A percentile compares a stretch with the other conserved stretches of the same genome.
Evolutionary conservation across 108 stramenopile genomes (phyloP).

Genomic region (Fragilaria radians): DNA sequence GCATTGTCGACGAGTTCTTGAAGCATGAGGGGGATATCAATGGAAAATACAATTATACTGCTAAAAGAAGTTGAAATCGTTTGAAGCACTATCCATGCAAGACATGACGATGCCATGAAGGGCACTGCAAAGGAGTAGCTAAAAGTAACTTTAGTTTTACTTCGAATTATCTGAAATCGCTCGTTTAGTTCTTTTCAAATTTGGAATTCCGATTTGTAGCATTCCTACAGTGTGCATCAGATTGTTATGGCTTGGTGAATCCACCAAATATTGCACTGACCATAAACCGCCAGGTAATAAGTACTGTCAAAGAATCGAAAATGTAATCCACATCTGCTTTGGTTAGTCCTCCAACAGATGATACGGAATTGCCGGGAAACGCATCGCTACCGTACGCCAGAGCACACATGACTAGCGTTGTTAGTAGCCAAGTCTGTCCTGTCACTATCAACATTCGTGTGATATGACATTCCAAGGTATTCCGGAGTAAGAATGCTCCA

Average conservation of each 20-base stretch:
- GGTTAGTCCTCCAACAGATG: slow-evolving; percentile 26
- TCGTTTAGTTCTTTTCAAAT: no score
- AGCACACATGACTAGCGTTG: slow-evolving; percentile 29
- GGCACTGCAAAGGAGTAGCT: background rate
- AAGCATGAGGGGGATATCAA: no score
- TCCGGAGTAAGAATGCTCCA: slow-evolving; percentile 52
- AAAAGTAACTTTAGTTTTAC: no score
- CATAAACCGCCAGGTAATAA: slow-evolving; percentile 69
- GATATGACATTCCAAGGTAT: slow-evolving; percentile 51
- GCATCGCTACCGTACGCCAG: slow-evolving; percentile 30
- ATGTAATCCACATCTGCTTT: slow-evolving; percentile 65
- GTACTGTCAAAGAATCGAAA: slow-evolving; percentile 58
- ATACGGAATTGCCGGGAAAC: slow-evolving; percentile 1
- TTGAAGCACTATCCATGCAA: no score
- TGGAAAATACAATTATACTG: no score
- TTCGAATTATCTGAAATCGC: no score
- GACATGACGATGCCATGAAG: no score
- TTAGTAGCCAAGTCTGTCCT: slow-evolving; percentile 54
- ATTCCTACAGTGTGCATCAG: no score
- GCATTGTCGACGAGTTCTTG: slow-evolving; percentile 52
- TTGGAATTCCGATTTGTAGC: no score
- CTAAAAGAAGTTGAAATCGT: no score
- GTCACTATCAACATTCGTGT: slow-evolving; percentile 43
- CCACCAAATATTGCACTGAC: slow-evolving; percentile 18
- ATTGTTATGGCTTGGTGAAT: background rate